These are phyloP conservation scores for Malus hybrid DNA, from an alignment of 331 rosid genomes.

Conservation along the genomic window DNA sequence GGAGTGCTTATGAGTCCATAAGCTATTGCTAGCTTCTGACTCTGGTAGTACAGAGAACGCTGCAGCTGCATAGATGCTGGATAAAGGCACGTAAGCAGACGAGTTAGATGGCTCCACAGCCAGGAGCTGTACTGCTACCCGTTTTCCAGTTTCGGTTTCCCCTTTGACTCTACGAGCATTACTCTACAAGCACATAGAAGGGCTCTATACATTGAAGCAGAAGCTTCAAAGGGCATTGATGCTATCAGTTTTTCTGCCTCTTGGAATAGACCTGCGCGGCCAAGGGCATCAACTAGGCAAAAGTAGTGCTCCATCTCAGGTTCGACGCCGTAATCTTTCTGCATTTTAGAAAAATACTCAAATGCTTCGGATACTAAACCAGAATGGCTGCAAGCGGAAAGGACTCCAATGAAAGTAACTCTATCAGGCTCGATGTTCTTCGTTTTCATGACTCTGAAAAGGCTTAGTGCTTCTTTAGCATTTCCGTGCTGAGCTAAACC, in stretches of 20 bases:
- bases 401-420: conserved; percentile 74
- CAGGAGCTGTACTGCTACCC: conserved; percentile 48
- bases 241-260: conserved; percentile 64
- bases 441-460: conserved; percentile 55
- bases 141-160: conserved; percentile 49
- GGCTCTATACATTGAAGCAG: conserved; percentile 71
- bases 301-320: conserved; percentile 77
- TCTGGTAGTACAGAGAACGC: conserved; percentile 47
- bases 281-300: conserved; percentile 76
- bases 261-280: conserved; percentile 63
- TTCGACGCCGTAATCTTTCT: conserved; percentile 35
- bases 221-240: conserved; percentile 80
- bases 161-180: conserved; percentile 14
- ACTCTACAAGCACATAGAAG: conserved; percentile 71
- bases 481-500: conserved; percentile 88
- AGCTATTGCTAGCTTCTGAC: conserved; percentile 71
- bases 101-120: conserved; percentile 70
- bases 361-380: conserved; percentile 67
- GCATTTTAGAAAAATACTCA: conserved; percentile 56
- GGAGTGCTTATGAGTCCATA: conserved; percentile 54
- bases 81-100: conserved; percentile 59
- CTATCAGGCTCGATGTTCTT: conserved; percentile 48
- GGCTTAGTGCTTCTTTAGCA: conserved; percentile 59
- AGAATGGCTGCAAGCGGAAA: conserved; percentile 14
- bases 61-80: conserved; percentile 72